Conservation (phyloP, 2,329 filamentous ascomycete species). For the Hypoxylon sp. region DNA sequence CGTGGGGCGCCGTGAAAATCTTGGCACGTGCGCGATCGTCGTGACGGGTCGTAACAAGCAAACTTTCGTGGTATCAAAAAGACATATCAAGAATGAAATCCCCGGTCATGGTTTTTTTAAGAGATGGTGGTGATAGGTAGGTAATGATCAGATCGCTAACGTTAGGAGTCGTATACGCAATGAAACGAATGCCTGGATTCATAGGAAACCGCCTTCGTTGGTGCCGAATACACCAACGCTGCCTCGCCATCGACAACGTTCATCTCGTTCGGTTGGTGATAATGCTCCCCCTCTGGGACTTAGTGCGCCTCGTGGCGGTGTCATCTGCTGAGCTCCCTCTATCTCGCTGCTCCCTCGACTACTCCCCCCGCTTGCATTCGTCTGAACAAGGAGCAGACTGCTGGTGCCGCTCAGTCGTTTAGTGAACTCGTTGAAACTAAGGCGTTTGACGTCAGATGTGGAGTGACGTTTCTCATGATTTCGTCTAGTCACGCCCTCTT, state of each 20-base stretch:
- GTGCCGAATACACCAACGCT: conserved; percentile 62
- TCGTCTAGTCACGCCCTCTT: conserved; percentile 47
- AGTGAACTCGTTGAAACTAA: conserved; percentile 69
- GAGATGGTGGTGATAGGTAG: no score
- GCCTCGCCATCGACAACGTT: conserved; percentile 64
- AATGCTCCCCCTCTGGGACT: conserved; percentile 46
- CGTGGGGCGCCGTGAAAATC: conserved; percentile 29
- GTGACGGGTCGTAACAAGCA: conserved; percentile 38
- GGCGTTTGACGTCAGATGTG: conserved; percentile 62
- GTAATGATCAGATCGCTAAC: conserved; percentile 19
- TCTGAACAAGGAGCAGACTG: conserved; percentile 66
- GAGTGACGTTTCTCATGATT: conserved; percentile 60
- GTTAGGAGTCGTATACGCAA: conserved; percentile 31
- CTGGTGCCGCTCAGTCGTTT: conserved; percentile 68
- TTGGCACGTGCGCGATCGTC: conserved; percentile 30
- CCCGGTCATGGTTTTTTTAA: conserved; percentile 9
- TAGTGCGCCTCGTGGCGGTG: conserved; percentile 46
- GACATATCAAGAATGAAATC: conserved; percentile 24
- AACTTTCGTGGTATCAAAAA: conserved; percentile 36
- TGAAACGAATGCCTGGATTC: conserved; percentile 37
- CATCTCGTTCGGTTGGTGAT: conserved; percentile 51
- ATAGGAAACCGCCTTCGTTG: conserved; percentile 64
- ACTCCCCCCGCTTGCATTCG: conserved; percentile 60
- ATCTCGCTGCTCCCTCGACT: conserved; percentile 58
- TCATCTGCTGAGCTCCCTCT: conserved; percentile 50